A percentile compares a stretch with the other conserved stretches of the same genome.
These are phyloP conservation scores for Candida ortonii DNA, from an alignment of 805 yeast species.

Conservation along the genomic window DNA sequence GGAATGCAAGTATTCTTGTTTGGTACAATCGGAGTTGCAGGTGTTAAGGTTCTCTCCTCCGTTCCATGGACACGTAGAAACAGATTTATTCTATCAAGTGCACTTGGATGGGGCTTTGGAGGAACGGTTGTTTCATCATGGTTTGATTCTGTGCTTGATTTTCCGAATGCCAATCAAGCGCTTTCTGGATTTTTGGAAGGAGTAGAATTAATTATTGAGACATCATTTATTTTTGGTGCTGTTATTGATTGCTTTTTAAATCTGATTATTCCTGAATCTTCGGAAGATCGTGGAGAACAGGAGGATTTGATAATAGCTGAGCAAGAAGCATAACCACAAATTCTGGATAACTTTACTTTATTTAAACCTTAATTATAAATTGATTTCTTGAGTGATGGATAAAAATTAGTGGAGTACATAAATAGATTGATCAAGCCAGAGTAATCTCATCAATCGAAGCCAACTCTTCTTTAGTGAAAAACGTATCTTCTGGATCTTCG, in stretches of 20 bases:
- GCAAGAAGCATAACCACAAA: too few relatives aligned
- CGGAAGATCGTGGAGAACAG: too few relatives aligned
- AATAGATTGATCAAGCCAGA: too few relatives aligned
- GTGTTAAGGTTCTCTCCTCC: constrained; percentile 33
- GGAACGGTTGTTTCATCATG: constrained; percentile 39
- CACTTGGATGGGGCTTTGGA: constrained; percentile 42
- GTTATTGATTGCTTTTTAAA: constrained; percentile 19
- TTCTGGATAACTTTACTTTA: too few relatives aligned
- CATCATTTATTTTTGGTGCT: constrained; percentile 28
- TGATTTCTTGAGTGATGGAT: too few relatives aligned
- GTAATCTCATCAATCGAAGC: too few relatives aligned
- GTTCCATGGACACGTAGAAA: constrained; percentile 39
- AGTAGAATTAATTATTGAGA: constrained; percentile 43
- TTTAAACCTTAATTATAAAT: too few relatives aligned
- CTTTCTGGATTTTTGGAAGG: constrained; percentile 42
- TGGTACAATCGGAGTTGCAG: constrained; percentile 36
- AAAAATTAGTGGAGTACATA: too few relatives aligned
- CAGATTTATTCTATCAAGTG: constrained; percentile 43
- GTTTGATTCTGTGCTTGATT: constrained; percentile 41
- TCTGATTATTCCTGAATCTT: constrained; percentile 19
- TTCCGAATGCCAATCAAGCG: constrained; percentile 35
- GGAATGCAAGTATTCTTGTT: constrained; percentile 57
- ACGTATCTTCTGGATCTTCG: constrained; percentile 1
- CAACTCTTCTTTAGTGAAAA: constrained; percentile 5
- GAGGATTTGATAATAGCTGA: too few relatives aligned